A percentile compares a stretch with the other conserved stretches of the same genome.
These are phyloP conservation scores for Pseudogymnoascus sp. DNA, from an alignment of 2,329 filamentous ascomycete species.

Conservation along the genomic window DNA sequence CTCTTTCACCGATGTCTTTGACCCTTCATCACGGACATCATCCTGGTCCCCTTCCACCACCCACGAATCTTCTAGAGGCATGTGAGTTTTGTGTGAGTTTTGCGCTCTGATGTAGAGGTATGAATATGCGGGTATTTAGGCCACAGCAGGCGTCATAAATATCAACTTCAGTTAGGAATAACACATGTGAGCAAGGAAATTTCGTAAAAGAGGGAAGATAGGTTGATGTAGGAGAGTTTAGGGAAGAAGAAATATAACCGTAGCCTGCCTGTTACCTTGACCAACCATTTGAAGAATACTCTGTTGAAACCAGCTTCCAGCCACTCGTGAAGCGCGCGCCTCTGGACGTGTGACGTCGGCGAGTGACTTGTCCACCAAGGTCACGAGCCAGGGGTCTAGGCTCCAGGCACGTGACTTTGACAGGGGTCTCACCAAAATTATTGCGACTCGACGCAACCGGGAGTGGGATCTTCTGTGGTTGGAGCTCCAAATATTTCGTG, in stretches of 20 bases:
- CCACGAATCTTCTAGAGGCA: conserved; percentile 27
- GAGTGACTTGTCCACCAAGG: conserved; percentile 1
- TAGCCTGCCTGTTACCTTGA: not conserved
- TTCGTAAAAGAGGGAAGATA: not conserved
- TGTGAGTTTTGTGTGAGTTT: not conserved
- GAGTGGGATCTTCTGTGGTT: not conserved
- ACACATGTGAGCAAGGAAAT: not conserved
- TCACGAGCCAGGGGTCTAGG: conserved; percentile 4
- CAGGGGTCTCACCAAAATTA: not conserved
- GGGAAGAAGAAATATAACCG: not conserved
- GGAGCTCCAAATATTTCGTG: conserved; percentile 12
- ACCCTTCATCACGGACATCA: conserved; percentile 16
- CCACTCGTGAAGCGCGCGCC: not conserved
- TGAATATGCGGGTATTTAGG: not conserved
- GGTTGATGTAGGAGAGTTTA: not conserved
- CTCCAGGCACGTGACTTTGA: not conserved
- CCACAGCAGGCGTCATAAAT: not conserved
- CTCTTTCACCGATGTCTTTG: not conserved
- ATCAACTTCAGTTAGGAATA: not conserved
- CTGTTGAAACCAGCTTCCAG: not conserved
- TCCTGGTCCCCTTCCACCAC: conserved; percentile 25
- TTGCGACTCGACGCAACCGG: not conserved
- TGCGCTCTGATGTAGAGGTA: not conserved
- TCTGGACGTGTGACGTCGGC: not conserved
- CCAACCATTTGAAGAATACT: conserved; percentile 3